A percentile compares a stretch with the other conserved stretches of the same genome.
Conservation (phyloP, 768 basidiomycete species). For the Rickenella mellea region DNA sequence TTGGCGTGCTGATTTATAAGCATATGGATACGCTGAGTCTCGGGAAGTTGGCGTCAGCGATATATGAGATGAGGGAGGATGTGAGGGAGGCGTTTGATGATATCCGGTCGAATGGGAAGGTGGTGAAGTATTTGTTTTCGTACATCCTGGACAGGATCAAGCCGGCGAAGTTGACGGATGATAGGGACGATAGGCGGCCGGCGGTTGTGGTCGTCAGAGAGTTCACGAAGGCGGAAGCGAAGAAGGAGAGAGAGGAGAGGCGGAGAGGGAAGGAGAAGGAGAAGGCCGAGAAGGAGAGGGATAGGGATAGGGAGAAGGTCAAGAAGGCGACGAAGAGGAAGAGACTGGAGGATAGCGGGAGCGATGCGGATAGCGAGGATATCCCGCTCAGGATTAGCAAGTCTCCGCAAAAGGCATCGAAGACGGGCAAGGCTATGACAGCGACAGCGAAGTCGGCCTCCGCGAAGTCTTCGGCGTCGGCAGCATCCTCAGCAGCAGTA, state of each 20-base stretch:
- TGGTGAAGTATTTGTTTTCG: conserved; percentile 44
- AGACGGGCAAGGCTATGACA: no score
- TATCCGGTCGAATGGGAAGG: conserved; percentile 53
- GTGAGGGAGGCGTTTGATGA: conserved; percentile 52
- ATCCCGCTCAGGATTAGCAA: not conserved
- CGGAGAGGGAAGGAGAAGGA: no score
- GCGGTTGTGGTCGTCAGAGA: no score
- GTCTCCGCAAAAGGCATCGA: no score
- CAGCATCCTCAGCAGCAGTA: not conserved
- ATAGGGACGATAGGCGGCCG: not conserved
- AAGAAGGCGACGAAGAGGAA: not conserved
- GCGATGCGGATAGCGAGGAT: not conserved
- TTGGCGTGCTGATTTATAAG: conserved; percentile 43
- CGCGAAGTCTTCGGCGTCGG: not conserved
- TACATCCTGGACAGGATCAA: conserved; percentile 35
- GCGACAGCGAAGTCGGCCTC: no score
- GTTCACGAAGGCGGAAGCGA: conserved; percentile 5
- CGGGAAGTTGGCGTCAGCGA: conserved; percentile 31
- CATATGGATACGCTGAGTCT: conserved; percentile 30
- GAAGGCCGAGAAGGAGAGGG: not conserved
- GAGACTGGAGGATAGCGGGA: not conserved
- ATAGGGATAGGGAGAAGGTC: not conserved
- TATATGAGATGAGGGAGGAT: conserved; percentile 41
- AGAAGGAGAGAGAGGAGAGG: not conserved
- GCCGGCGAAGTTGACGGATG: conserved; percentile 1